phyloP scores from a whole-genome alignment of 257 asterid genomes.

The Gentiana straminea region DNA sequence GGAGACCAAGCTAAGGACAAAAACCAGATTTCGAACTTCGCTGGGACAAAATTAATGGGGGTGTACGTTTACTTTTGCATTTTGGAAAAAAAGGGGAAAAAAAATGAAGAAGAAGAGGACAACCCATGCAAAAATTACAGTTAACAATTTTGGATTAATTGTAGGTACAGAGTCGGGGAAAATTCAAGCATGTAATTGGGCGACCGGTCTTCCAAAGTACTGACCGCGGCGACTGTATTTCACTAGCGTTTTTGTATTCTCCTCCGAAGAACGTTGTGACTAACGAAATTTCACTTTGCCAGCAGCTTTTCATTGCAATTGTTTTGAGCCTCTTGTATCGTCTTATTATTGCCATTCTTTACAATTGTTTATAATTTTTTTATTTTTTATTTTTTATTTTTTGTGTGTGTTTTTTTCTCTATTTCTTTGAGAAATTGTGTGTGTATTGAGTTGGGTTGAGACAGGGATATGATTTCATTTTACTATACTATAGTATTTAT shows the following conservation, averaged over 20 bases:
- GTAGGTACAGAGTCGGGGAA: slow-evolving; percentile 55
- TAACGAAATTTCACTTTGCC: slow-evolving; percentile 37
- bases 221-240: slow-evolving; percentile 27
- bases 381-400: no score
- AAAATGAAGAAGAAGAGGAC: no score
- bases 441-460: no score
- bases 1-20: no score
- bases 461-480: no score
- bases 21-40: no score
- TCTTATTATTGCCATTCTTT: slow-evolving; percentile 21
- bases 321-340: slow-evolving; percentile 31
- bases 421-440: no score
- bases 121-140: no score
- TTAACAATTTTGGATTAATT: background rate
- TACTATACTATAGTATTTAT: no score
- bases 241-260: slow-evolving; percentile 54
- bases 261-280: slow-evolving; percentile 21
- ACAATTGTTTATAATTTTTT: slow-evolving; percentile 13
- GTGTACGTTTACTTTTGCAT: background rate
- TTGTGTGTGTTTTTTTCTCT: no score
- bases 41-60: background rate
- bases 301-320: slow-evolving; percentile 38
- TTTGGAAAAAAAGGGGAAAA: background rate
- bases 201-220: slow-evolving; percentile 47
- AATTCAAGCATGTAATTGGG: slow-evolving; percentile 64